Evolutionary conservation across 768 basidiomycete genomes (phyloP).

Genomic region (Suillus weaverae): DNA sequence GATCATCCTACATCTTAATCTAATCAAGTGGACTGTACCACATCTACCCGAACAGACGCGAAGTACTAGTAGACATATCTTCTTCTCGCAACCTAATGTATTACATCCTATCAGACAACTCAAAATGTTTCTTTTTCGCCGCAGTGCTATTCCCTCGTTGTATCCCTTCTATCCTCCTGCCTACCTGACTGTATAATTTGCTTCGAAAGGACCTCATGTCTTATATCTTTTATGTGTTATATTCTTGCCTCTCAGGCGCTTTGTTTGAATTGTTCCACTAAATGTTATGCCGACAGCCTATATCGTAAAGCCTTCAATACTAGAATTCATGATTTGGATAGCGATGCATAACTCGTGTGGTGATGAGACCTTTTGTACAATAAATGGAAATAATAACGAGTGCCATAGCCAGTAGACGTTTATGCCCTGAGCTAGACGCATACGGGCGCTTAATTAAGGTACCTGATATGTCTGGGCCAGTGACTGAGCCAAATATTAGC

Average conservation of each 20-base stretch:
- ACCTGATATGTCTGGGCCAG: neutral
- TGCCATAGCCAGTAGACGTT: neutral
- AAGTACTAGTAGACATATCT: neutral
- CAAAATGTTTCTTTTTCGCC: neutral
- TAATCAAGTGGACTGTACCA: neutral
- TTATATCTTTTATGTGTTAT: conserved; percentile 1
- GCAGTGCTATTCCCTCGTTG: neutral
- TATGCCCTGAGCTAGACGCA: neutral
- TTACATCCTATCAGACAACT: neutral
- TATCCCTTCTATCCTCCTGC: neutral
- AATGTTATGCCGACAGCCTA: neutral
- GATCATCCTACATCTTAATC: conserved; percentile 9
- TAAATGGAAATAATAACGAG: neutral
- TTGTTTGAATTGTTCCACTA: neutral
- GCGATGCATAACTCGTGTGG: neutral
- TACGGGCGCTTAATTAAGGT: neutral
- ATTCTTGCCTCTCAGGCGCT: neutral
- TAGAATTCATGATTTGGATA: neutral
- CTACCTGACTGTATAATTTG: neutral
- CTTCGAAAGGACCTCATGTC: neutral
- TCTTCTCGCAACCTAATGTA: neutral
- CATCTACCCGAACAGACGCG: neutral
- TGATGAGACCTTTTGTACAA: neutral
- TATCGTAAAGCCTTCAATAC: neutral
- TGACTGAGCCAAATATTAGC: neutral